These are phyloP conservation scores for Globisporangium sylvaticum DNA, from an alignment of 352 stramenopile species.

Conservation along the genomic window DNA sequence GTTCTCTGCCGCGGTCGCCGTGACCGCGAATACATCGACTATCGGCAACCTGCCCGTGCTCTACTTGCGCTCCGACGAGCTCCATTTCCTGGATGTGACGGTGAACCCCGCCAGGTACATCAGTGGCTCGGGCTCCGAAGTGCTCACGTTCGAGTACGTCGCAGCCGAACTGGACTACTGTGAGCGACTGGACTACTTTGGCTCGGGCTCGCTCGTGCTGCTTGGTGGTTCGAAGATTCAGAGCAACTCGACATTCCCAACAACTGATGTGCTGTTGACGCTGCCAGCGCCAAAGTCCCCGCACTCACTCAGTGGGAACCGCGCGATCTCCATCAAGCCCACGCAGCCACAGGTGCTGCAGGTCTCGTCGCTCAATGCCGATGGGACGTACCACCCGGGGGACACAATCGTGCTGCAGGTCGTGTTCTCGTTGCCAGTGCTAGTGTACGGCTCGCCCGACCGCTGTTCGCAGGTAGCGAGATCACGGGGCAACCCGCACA, in stretches of 20 bases:
- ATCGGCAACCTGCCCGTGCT: conserved; percentile 23
- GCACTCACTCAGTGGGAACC: conserved; percentile 47
- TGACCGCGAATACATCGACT: conserved; percentile 18
- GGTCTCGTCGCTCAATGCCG: conserved; percentile 28
- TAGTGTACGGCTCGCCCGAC: conserved; percentile 47
- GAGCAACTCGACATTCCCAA: conserved; percentile 43
- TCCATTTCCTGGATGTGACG: conserved; percentile 37
- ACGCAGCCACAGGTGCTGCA: conserved; percentile 32
- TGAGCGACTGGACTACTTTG: conserved; percentile 60
- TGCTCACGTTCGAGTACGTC: conserved; percentile 57
- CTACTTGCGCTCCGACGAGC: conserved; percentile 43
- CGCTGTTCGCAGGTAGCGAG: conserved; percentile 27
- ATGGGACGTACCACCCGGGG: conserved; percentile 56
- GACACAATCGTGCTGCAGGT: conserved; percentile 53
- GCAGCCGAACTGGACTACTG: conserved; percentile 50
- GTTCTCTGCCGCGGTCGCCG: conserved; percentile 45
- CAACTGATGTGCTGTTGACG: conserved; percentile 33
- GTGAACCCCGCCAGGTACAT: conserved; percentile 46
- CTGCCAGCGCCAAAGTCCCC: conserved; percentile 33
- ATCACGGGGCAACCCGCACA: conserved; percentile 27
- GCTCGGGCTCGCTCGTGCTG: conserved; percentile 35
- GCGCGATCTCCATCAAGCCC: conserved; percentile 54
- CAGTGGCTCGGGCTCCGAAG: conserved; percentile 40
- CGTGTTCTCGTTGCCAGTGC: conserved; percentile 58
- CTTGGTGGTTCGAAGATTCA: conserved; percentile 31